These are phyloP conservation scores for Trichoderma koningiopsis DNA, from an alignment of 2,329 filamentous ascomycete genomes.

Conservation along the genomic window DNA sequence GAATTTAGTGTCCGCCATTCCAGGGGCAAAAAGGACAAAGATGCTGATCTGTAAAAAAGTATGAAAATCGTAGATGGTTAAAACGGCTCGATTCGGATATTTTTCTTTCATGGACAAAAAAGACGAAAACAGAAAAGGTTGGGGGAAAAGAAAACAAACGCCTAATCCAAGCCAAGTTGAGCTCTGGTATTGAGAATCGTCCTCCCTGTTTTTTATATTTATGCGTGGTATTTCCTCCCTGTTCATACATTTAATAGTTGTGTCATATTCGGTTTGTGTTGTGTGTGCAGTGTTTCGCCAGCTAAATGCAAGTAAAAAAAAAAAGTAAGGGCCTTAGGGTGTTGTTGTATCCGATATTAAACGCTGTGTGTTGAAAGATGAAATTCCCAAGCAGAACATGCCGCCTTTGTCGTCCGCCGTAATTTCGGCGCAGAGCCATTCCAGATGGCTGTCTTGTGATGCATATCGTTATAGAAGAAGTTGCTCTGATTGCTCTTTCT, in stretches of 20 bases:
- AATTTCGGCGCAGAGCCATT: neutral
- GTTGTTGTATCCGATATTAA: neutral
- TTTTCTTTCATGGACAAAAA: neutral
- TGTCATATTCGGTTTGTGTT: neutral
- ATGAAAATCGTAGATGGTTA: neutral
- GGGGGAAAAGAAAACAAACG: neutral
- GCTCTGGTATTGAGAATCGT: constrained; percentile 13
- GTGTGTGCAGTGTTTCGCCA: neutral
- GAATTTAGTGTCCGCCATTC: neutral
- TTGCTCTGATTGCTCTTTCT: neutral
- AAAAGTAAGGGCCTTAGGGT: neutral
- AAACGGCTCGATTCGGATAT: neutral
- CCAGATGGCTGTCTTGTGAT: constrained; percentile 5
- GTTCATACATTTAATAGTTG: constrained; percentile 3
- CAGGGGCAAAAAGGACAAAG: neutral
- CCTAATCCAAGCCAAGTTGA: constrained; percentile 22
- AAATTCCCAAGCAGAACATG: neutral
- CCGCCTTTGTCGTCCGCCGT: neutral
- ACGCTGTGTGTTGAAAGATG: neutral
- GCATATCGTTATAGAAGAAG: neutral
- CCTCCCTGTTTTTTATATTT: constrained; percentile 1
- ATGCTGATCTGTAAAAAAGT: neutral
- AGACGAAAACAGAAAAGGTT: neutral
- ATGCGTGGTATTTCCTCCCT: constrained; percentile 14
- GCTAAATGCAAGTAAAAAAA: constrained; percentile 7